These are phyloP conservation scores for Malus sylvestris DNA, from an alignment of 306 rosid genomes.

Conservation along the genomic window DNA sequence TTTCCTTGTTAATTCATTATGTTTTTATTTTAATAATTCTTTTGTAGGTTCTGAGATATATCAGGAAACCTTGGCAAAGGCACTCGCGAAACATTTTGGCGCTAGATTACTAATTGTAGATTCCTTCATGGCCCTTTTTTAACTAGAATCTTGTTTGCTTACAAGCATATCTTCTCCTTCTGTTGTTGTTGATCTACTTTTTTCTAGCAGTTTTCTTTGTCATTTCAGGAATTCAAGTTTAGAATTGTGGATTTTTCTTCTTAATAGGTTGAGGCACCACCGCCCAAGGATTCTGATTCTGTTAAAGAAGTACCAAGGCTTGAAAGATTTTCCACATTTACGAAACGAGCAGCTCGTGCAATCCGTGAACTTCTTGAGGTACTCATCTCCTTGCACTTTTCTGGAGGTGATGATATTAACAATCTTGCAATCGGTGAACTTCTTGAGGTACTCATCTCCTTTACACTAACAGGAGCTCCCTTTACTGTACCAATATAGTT, in stretches of 20 bases:
- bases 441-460: constrained; percentile 54
- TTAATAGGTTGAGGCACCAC: constrained; percentile 43
- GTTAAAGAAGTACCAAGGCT: constrained; percentile 56
- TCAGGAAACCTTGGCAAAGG: constrained; percentile 87
- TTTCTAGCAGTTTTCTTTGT: not conserved
- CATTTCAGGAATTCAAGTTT: not conserved
- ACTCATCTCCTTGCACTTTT: constrained; percentile 15
- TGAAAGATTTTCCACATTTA: constrained; percentile 49
- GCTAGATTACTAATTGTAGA: constrained; percentile 72
- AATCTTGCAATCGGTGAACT: constrained; percentile 70
- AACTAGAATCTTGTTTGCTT: not conserved
- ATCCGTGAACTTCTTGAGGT: constrained; percentile 86
- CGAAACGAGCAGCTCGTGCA: constrained; percentile 61
- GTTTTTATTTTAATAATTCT: not conserved
- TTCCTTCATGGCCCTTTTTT: constrained; percentile 2
- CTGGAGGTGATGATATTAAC: constrained; percentile 72
- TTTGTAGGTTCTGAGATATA: constrained; percentile 91
- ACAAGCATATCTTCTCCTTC: not conserved
- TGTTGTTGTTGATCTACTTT: not conserved
- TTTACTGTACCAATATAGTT: constrained; percentile 10
- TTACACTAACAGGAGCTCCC: not conserved
- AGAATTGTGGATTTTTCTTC: too few relatives aligned
- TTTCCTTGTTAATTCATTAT: constrained; percentile 5
- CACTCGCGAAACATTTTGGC: constrained; percentile 82
- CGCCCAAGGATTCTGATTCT: constrained; percentile 47